Conservation (phyloP, 1,284 basidiomycete species). For the Ganoderma leucocontextum region DNA sequence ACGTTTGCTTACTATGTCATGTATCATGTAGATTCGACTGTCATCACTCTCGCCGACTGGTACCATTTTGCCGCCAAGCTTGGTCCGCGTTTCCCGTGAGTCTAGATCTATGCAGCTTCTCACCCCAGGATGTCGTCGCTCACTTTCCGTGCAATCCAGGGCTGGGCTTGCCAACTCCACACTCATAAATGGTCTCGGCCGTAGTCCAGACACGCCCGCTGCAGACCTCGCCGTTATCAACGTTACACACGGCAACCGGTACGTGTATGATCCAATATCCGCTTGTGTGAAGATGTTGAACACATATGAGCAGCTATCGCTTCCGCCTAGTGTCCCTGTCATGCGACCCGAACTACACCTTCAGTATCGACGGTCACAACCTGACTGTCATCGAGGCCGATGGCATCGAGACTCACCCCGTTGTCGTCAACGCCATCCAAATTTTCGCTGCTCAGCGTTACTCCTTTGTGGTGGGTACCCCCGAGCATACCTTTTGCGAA, state of each 20-base stretch:
- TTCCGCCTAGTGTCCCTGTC: conserved; percentile 57
- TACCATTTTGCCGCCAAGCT: conserved; percentile 26
- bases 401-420: conserved; percentile 39
- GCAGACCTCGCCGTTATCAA: conserved; percentile 41
- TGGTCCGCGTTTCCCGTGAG: conserved; percentile 16
- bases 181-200: conserved; percentile 58
- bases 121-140: not conserved
- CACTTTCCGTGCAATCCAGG: not conserved
- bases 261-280: not conserved
- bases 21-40: conserved; percentile 22
- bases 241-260: conserved; percentile 44
- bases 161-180: conserved; percentile 39
- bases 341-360: conserved; percentile 39
- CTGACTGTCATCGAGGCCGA: conserved; percentile 45
- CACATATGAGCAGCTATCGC: conserved; percentile 34
- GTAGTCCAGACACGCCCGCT: conserved; percentile 31
- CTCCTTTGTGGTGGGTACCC: conserved; percentile 17
- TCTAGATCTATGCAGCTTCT: not conserved
- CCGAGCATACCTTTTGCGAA: not conserved
- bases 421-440: conserved; percentile 39
- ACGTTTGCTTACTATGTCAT: not conserved
- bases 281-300: not conserved
- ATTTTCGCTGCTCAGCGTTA: conserved; percentile 49
- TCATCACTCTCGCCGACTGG: conserved; percentile 35
- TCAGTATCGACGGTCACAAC: conserved; percentile 45